Base-by-base conservation (phyloP, 2,329 filamentous ascomycete species). In the Elsinoe fawcettii region DNA sequence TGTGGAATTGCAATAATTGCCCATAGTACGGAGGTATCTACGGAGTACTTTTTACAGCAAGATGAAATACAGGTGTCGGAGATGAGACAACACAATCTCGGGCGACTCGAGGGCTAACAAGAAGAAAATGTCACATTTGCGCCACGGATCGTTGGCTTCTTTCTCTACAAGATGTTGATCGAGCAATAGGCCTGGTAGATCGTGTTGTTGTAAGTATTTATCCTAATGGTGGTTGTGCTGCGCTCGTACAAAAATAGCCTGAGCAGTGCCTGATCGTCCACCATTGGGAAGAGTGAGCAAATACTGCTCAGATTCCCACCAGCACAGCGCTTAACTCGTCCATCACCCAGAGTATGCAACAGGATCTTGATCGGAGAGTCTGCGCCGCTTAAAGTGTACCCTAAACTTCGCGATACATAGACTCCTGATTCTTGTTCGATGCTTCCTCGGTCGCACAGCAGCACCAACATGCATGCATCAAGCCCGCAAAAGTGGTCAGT, bases 71-170 rank as follows among this genome's bases (percentile, higher is more conserved):
- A 23, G 25, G 18, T 34, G 25, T 39, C 34, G 49, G 49, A 53
- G 18, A 53, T 53, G 49, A 53, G 49, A 53, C 49, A 53, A 30
- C 25, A 53, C 32, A 53, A 53, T 53, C 32, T 53, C 49, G 49
- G 49, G 9, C 30, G 30, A 25, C 30, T 36, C 34, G 9, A 34
- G 16, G 32, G 34, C 34, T n/a, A 37, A 11, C 18, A 18, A 22
- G 18, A 23, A 23, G 18, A 30, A 47, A 32, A 53, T 53, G 49
- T 53, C 32, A 30, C 27, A 36, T 53, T 20, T 12, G 32, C 27
- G 49, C 49, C 49, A 53, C 49, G 7, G 49, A 23, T 36, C 16
- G 30, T 27, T 49, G 44, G 11, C n/a, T 9, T 11, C 32, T 23
- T 11, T 8, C 12, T 16, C n/a, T n/a, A 11, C 11, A 49, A 49